Percentiles rank a stretch among this genome's conserved stretches.
Conservation (phyloP, 164 flowering plant species). For the Stephania japonica region DNA sequence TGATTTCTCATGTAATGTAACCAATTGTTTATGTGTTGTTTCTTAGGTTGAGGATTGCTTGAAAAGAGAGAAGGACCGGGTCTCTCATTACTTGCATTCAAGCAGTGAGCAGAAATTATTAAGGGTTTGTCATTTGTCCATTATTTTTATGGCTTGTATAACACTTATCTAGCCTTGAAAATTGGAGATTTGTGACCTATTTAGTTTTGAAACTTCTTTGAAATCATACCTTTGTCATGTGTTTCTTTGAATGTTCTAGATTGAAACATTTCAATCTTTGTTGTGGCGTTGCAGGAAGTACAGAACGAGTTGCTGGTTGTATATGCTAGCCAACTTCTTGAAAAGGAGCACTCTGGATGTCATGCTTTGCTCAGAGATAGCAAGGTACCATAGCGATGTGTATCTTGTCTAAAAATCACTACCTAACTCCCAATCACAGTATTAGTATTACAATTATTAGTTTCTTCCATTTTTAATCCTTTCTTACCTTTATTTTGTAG, state of each 20-base stretch:
- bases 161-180: background rate
- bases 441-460: background rate
- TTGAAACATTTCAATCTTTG: background rate
- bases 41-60: slow-evolving; percentile 79
- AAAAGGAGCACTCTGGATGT: slow-evolving; percentile 95
- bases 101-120: slow-evolving; percentile 72
- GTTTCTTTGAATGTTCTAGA: background rate
- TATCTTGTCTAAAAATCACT: background rate
- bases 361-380: slow-evolving; percentile 86
- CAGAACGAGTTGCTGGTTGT: slow-evolving; percentile 28
- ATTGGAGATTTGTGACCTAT: background rate
- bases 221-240: no score
- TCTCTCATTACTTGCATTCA: slow-evolving; percentile 68
- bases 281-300: slow-evolving; percentile 22
- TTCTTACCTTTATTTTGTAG: slow-evolving; percentile 14
- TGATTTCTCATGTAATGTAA: background rate
- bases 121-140: slow-evolving; percentile 59
- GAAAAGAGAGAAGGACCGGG: slow-evolving; percentile 76
- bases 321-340: slow-evolving; percentile 69
- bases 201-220: background rate
- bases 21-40: slow-evolving; percentile 11
- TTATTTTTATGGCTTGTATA: background rate
- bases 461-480: background rate
- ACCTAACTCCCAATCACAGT: background rate
- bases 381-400: slow-evolving; percentile 42